Percentiles rank a stretch among this genome's conserved stretches.
Evolutionary conservation across 345 rosid genomes (phyloP).

Genomic region (Conringia planisiliqua): DNA sequence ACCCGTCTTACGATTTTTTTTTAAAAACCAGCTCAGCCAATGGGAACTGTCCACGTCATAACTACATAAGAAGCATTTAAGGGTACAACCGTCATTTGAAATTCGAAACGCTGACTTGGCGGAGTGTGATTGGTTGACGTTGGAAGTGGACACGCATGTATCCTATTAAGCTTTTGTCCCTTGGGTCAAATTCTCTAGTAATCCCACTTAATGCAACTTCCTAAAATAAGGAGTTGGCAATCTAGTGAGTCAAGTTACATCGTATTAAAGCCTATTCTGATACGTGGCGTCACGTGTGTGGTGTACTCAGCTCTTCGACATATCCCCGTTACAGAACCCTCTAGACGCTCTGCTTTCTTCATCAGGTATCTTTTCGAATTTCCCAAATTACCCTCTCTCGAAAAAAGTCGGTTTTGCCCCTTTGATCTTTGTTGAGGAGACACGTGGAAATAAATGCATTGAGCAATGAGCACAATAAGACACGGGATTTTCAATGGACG

Average conservation of each 20-base stretch:
- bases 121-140: neutral
- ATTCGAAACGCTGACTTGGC: constrained; percentile 29
- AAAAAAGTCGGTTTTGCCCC: neutral
- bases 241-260: constrained; percentile 19
- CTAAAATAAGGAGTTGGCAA: constrained; percentile 32
- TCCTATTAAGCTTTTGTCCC: constrained; percentile 4
- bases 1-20: constrained; percentile 13
- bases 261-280: neutral
- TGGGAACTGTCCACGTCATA: neutral
- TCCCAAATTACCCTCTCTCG: constrained; percentile 16
- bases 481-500: constrained; percentile 13
- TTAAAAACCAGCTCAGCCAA: constrained; percentile 13
- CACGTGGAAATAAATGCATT: constrained; percentile 22
- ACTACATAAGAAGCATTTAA: neutral
- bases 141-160: constrained; percentile 32
- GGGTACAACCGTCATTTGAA: constrained; percentile 17
- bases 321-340: neutral
- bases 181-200: constrained; percentile 53
- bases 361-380: neutral
- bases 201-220: constrained; percentile 63
- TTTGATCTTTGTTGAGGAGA: neutral
- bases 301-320: neutral
- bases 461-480: constrained; percentile 19
- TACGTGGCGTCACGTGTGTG: constrained; percentile 32
- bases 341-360: constrained; percentile 13